These are phyloP conservation scores for Ophiosphaerella korrae DNA, from an alignment of 2,329 filamentous ascomycete species.

Conservation along the genomic window DNA sequence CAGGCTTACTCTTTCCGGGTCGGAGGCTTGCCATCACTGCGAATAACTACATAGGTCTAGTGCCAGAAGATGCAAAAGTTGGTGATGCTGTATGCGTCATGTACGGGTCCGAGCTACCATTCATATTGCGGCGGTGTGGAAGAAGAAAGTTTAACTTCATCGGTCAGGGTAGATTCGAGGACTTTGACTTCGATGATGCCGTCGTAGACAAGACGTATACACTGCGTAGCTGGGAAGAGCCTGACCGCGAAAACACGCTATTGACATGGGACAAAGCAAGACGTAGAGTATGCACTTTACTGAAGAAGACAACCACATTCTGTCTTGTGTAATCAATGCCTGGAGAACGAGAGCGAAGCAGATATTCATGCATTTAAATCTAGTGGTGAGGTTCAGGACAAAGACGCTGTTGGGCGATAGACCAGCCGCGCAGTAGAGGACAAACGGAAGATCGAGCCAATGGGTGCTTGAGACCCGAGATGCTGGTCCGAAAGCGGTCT, in stretches of 20 bases:
- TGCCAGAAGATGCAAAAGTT: constrained; percentile 1
- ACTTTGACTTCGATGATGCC: constrained; percentile 5
- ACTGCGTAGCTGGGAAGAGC: too few species aligned
- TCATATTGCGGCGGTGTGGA: constrained; percentile 2
- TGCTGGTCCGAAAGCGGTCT: too few species aligned
- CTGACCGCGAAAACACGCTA: too few species aligned
- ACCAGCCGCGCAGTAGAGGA: too few species aligned
- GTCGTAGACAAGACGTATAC: constrained; percentile 2
- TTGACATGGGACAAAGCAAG: background rate
- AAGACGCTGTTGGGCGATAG: too few species aligned
- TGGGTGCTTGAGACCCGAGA: too few species aligned
- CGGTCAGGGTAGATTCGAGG: constrained; percentile 1
- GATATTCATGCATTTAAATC: too few species aligned
- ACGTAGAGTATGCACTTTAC: background rate
- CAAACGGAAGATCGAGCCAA: too few species aligned
- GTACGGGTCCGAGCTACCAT: constrained; percentile 5
- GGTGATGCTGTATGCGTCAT: constrained; percentile 5
- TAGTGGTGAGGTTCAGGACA: too few species aligned
- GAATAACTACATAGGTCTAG: constrained; percentile 3
- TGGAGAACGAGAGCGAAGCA: too few species aligned
- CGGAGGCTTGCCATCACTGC: constrained; percentile 1
- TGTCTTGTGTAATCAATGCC: too few species aligned
- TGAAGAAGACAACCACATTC: constrained; percentile 1
- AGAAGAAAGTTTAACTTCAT: background rate
- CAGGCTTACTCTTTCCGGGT: background rate